Percentiles rank a stretch among this genome's conserved stretches.
Conservation (phyloP, 163 green algal species). For the Scenedesmus sp. region DNA sequence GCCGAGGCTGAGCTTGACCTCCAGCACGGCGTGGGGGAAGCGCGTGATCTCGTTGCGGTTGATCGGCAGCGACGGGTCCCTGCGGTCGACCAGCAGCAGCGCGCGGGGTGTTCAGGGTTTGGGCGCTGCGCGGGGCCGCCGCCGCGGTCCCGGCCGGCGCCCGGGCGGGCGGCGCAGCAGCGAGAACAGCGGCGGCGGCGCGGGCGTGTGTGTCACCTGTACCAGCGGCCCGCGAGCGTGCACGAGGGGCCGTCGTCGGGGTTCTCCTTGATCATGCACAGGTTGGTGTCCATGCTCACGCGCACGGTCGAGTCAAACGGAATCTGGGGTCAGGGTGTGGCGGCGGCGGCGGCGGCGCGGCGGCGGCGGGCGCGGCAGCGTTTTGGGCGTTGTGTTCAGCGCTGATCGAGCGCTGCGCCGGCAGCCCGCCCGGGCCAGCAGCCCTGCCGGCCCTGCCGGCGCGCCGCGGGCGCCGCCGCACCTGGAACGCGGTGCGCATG, state of each 20-base stretch:
- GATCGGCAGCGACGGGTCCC: conserved; percentile 73
- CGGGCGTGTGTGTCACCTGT: conserved; percentile 46
- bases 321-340: too few species aligned
- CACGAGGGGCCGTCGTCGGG: conserved; percentile 80
- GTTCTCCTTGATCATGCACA: conserved; percentile 96
- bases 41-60: conserved; percentile 87
- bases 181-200: background rate
- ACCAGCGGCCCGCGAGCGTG: conserved; percentile 75
- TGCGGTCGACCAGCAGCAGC: too few species aligned
- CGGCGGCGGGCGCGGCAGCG: background rate
- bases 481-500: conserved; percentile 91
- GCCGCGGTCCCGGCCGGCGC: too few species aligned
- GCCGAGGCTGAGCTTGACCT: conserved; percentile 90
- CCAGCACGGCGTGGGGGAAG: conserved; percentile 90
- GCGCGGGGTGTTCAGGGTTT: too few species aligned
- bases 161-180: too few species aligned
- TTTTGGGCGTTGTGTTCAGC: too few species aligned
- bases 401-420: too few species aligned
- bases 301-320: conserved; percentile 86
- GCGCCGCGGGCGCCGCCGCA: too few species aligned
- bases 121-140: too few species aligned
- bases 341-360: background rate
- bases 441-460: too few species aligned
- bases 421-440: too few species aligned
- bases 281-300: conserved; percentile 92